Evolutionary conservation across 78 protist species (phyloP), one percentile per base, ranked within the genome.

Genomic region (Dictyostelium intermedium): DNA sequence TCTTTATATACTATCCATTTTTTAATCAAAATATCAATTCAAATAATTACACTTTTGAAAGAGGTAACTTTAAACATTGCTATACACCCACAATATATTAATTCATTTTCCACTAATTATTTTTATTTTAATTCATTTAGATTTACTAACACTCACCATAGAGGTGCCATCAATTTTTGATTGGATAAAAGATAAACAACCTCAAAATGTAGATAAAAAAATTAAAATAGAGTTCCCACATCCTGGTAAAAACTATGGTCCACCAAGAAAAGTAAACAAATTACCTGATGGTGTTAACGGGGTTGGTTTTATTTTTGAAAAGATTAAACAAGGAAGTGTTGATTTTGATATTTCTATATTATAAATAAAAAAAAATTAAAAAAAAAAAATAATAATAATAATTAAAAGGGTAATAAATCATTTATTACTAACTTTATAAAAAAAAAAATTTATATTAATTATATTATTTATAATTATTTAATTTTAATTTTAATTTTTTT

Each of bases 201-300:
- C 39, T 14, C 30, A 13, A 30, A 30, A 25, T 30, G 20, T 25
- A 27, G 63, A 50, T 53, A 50, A 23, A 80, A 41, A n/a, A 11
- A 43, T 80, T 30, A 80, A 41, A 80, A 5, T 80, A 25, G 85
- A 80, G 53, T 47, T 50, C 9, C 37, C 32, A 13, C 85, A 80
- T 53, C 85, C 85, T 14, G 85, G 85, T 14, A 80, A 80, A 30
- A 50, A 25, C 30, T 80, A 50, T 50, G 72, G 85, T 14, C 85
- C 63, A 50, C 63, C 70, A 25, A 43, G 85, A 25, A 80, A 30
- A 50, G 60, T 80, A 8, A 50, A 41, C 20, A 32, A 80, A 50
- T 50, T 80, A 50, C 85, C 85, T 2, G 35, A 25, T 13, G 70
- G 70, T 27, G 4, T 30, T 3, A 50, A 25, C 32, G 85, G 85